Conservation (phyloP, 768 basidiomycete genomes). For the Plicaturopsis crispa region DNA sequence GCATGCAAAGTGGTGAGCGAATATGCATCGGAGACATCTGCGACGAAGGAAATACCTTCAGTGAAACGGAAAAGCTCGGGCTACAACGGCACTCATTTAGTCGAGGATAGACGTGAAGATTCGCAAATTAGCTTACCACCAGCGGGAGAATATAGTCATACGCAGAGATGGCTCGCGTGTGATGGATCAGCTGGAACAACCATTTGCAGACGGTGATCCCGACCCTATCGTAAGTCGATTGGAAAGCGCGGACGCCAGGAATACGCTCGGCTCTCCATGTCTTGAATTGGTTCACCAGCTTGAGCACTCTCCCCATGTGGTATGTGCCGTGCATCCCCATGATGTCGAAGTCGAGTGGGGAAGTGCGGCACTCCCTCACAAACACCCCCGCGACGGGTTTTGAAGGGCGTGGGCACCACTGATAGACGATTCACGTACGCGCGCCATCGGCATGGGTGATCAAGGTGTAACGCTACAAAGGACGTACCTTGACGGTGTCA, state of each 20-base stretch:
- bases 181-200: slow-evolving; percentile 68
- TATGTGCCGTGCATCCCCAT: slow-evolving; percentile 66
- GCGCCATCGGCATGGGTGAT: too few relatives aligned
- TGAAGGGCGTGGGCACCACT: slow-evolving; percentile 65
- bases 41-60: slow-evolving; percentile 41
- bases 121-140: slow-evolving; percentile 41
- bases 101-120: neutral
- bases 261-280: slow-evolving; percentile 64
- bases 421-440: slow-evolving; percentile 6
- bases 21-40: too few relatives aligned
- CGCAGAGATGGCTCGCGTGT: slow-evolving; percentile 65
- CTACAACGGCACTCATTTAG: slow-evolving; percentile 24
- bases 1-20: too few relatives aligned
- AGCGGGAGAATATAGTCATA: slow-evolving; percentile 81
- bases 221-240: slow-evolving; percentile 81
- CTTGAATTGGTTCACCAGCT: slow-evolving; percentile 57
- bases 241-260: slow-evolving; percentile 72
- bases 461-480: neutral
- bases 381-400: slow-evolving; percentile 54
- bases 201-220: slow-evolving; percentile 68
- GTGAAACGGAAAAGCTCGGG: slow-evolving; percentile 73
- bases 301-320: slow-evolving; percentile 48
- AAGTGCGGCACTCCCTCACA: slow-evolving; percentile 55
- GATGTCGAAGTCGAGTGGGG: slow-evolving; percentile 56
- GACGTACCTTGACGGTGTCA: slow-evolving; percentile 59